Base-by-base conservation (phyloP, 2,329 filamentous ascomycete species). In the Penicillium corylophilum region DNA sequence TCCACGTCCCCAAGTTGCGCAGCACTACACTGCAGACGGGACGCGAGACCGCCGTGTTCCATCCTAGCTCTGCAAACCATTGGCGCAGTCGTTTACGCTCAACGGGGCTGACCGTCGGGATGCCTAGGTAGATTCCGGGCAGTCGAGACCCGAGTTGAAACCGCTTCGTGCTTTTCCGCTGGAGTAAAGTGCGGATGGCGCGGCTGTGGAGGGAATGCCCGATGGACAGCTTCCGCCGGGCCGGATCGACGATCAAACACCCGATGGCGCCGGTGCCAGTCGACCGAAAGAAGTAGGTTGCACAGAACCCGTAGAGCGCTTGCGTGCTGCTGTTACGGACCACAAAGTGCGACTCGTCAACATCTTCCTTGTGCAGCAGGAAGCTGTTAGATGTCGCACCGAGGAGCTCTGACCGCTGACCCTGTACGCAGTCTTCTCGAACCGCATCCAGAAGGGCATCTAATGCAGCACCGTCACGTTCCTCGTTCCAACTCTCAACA, bases 321-420 rank as follows among this genome's bases (percentile, higher is more conserved):
- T 90, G 87, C 0, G 92, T 97, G 69, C 89, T 95, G 74, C 89
- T 95, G 68, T 96, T 97, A 18, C 92, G 84, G 28, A 97, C 92
- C 8, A 96, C 91, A 65, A 93, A 95, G 69, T 97, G 92, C 0
- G 85, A 78, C 71, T 96, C 90, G 50, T 89, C 83, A 24, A 95
- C 81, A 41, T 86, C 82, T 1, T 82, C 77, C 60, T 85, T 85
- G 57, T 80, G 82, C 2, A 96, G 75, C 51, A 91, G 82, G 67
- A 97, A 95, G 0, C 88, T 88, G 42, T 82, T 82, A 1, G 90
- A 86, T 1, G 80, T 86, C 4, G 88, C 85, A 31, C 84, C 83
- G 26, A 82, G 79, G 5, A 95, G 73, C 64, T 91, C 81, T 1
- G 82, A 90, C 20, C 83, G 82, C 40, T 90, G 79, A 29, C 82